phyloP scores from a whole-genome alignment of 139 green algal genomes.

The Coelastrella sp. region DNA sequence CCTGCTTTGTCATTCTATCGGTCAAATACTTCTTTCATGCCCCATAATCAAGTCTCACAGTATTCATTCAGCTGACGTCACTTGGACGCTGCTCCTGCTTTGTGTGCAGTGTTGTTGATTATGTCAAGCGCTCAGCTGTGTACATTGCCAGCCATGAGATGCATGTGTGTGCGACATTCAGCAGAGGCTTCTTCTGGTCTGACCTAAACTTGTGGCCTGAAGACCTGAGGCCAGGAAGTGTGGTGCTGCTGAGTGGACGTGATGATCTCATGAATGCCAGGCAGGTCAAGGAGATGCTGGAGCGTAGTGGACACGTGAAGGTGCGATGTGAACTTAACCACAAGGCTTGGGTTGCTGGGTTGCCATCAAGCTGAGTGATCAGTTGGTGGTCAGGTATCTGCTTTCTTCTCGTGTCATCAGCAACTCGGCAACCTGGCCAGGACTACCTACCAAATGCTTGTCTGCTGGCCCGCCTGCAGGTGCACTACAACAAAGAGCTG shows the following conservation, averaged over 20 bases:
- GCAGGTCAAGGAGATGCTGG: conserved; percentile 43
- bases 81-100: neutral
- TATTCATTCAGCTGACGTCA: too few relatives aligned
- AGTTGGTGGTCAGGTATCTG: neutral
- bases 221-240: conserved; percentile 39
- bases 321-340: conserved; percentile 1
- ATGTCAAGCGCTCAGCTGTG: conserved; percentile 12
- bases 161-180: conserved; percentile 33
- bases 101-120: conserved; percentile 30
- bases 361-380: neutral
- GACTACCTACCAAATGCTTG: too few relatives aligned
- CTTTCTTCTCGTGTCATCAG: neutral
- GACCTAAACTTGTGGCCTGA: conserved; percentile 51
- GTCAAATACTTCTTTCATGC: neutral
- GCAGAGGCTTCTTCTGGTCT: conserved; percentile 49
- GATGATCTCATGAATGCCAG: conserved; percentile 47
- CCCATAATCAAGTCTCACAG: too few relatives aligned
- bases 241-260: conserved; percentile 45
- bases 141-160: conserved; percentile 42
- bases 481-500: conserved; percentile 47
- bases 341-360: neutral
- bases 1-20: neutral
- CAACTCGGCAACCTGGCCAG: too few relatives aligned
- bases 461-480: neutral
- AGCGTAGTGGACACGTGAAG: conserved; percentile 25